A percentile compares a stretch with the other conserved stretches of the same genome.
Conservation (phyloP, 2,329 filamentous ascomycete species). For the Chrysoporthe cubensis region DNA sequence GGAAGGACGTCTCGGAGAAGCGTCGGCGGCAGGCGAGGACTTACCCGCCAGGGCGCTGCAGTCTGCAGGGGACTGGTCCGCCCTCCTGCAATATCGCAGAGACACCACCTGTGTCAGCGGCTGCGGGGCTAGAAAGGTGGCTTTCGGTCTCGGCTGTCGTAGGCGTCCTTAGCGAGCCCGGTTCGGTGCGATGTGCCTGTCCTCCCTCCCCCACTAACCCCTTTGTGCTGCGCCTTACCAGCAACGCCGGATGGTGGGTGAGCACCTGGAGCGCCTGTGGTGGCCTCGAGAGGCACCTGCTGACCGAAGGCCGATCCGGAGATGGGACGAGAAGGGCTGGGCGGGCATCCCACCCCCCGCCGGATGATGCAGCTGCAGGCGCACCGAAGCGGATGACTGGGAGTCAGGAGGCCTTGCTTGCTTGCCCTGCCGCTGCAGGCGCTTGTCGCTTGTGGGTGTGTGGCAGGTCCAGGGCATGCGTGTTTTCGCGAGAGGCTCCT, state of each 20-base stretch:
- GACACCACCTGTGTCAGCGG: background rate
- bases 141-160: background rate
- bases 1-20: background rate
- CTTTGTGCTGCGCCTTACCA: background rate
- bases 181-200: background rate
- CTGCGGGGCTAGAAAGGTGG: background rate
- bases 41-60: background rate
- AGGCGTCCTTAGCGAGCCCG: background rate
- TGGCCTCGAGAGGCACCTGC: background rate
- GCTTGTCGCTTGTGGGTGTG: slow-evolving; percentile 8
- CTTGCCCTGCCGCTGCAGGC: slow-evolving; percentile 19
- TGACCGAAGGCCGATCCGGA: background rate
- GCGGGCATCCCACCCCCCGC: background rate
- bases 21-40: background rate
- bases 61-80: slow-evolving; percentile 1
- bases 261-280: background rate
- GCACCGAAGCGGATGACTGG: slow-evolving; percentile 14
- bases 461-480: background rate
- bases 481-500: slow-evolving; percentile 8
- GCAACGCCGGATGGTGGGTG: background rate
- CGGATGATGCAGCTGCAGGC: slow-evolving; percentile 25
- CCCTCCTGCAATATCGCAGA: slow-evolving; percentile 4
- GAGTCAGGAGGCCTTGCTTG: background rate
- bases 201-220: background rate
- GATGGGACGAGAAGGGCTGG: slow-evolving; percentile 2